phyloP scores from a whole-genome alignment of 2,329 filamentous ascomycete genomes.

The Penicillium janthinellum region DNA sequence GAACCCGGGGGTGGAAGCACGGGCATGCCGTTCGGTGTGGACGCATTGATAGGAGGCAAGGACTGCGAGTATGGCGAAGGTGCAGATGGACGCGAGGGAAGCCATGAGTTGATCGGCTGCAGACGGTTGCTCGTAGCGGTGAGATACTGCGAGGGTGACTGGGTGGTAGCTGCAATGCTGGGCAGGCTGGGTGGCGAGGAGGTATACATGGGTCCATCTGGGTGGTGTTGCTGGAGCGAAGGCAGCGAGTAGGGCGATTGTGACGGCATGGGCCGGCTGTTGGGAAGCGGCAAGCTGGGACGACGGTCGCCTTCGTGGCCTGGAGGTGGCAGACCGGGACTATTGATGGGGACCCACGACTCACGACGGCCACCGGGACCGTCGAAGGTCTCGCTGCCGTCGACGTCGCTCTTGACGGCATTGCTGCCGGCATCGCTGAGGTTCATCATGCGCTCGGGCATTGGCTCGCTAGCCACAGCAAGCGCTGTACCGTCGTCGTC shows the following conservation, averaged over 20 bases:
- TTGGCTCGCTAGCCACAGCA: constrained; percentile 20
- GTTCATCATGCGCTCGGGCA: constrained; percentile 37
- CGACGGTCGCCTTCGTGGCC: constrained; percentile 39
- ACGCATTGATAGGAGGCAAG: constrained; percentile 41
- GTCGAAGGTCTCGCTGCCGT: constrained; percentile 34
- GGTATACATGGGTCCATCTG: constrained; percentile 33
- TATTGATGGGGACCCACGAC: constrained; percentile 47
- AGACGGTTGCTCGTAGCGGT: constrained; percentile 36
- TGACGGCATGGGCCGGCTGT: constrained; percentile 36
- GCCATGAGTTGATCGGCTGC: constrained; percentile 45
- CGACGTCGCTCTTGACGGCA: constrained; percentile 44
- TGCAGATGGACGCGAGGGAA: constrained; percentile 34
- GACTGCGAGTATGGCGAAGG: constrained; percentile 42
- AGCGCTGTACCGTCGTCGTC: constrained; percentile 38
- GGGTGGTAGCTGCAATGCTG: constrained; percentile 31
- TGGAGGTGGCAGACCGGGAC: constrained; percentile 35
- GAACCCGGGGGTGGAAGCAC: constrained; percentile 41
- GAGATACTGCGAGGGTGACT: constrained; percentile 33
- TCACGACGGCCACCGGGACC: constrained; percentile 41
- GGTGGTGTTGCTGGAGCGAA: constrained; percentile 39
- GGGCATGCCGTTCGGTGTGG: constrained; percentile 34
- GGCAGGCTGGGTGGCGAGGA: constrained; percentile 38
- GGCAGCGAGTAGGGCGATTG: constrained; percentile 39
- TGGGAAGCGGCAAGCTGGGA: constrained; percentile 42
- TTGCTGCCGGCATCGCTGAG: constrained; percentile 45